Evolutionary conservation across 805 yeast species (phyloP).

Genomic region (Pichia rugopelliculosa): DNA sequence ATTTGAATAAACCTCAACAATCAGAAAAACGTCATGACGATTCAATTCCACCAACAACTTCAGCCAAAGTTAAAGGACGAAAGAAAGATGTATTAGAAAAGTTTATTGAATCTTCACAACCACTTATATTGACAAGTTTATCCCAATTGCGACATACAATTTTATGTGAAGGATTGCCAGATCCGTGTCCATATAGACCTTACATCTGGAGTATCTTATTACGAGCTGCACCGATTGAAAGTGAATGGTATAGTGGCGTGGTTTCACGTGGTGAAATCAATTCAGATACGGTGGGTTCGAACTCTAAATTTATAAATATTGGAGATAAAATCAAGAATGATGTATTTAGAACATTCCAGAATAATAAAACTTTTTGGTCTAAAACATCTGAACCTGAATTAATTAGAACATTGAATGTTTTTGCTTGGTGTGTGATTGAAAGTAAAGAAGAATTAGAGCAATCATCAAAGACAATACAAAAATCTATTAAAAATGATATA

Average conservation of each 20-base stretch:
- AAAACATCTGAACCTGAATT: conserved; percentile 65
- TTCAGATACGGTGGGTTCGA: conserved; percentile 1
- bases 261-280: conserved; percentile 43
- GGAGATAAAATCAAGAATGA: conserved; percentile 74
- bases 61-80: conserved; percentile 27
- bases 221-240: conserved; percentile 50
- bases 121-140: conserved; percentile 40
- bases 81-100: conserved; percentile 49
- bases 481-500: conserved; percentile 13
- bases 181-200: conserved; percentile 55
- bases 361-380: conserved; percentile 56
- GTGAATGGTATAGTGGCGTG: conserved; percentile 47
- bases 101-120: conserved; percentile 37
- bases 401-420: conserved; percentile 62
- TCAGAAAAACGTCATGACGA: not conserved
- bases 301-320: conserved; percentile 33
- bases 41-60: not conserved
- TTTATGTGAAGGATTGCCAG: conserved; percentile 38
- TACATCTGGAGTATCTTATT: conserved; percentile 78
- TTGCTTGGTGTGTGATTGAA: conserved; percentile 40
- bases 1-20: not conserved
- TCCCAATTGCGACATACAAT: conserved; percentile 47
- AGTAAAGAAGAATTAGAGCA: conserved; percentile 12
- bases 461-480: not conserved
- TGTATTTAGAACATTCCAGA: conserved; percentile 76